phyloP scores from a whole-genome alignment of 768 basidiomycete genomes.

The Mycena epipterygia region DNA sequence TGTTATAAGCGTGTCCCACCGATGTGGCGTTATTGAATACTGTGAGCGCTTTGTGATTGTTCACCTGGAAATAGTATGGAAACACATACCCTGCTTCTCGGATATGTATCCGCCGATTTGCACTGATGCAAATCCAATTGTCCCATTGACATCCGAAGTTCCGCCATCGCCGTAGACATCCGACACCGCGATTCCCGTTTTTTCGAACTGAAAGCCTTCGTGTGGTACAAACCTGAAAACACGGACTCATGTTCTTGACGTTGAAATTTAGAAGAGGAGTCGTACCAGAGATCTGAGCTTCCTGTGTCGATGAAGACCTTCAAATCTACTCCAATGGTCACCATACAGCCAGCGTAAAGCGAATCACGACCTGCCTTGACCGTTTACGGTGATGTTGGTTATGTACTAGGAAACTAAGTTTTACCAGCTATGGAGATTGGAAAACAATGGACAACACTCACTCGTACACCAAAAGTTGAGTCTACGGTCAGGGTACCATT shows the following conservation, averaged over 20 bases:
- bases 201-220: background rate
- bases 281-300: background rate
- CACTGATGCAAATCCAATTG: slow-evolving; percentile 9
- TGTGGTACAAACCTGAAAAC: background rate
- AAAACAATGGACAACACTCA: no score
- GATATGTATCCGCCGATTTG: background rate
- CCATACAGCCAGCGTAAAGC: no score
- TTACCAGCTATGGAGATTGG: no score
- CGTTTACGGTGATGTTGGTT: slow-evolving; percentile 12
- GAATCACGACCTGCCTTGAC: background rate
- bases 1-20: background rate
- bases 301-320: background rate
- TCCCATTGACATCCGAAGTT: background rate
- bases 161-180: background rate
- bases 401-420: slow-evolving; percentile 4
- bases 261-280: background rate
- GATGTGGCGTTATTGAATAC: background rate
- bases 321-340: background rate
- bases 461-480: no score
- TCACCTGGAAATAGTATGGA: background rate
- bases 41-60: background rate
- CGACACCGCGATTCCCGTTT: background rate
- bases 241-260: background rate
- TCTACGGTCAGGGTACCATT: no score
- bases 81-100: background rate